Percentiles rank a stretch among this genome's conserved stretches.
Conservation (phyloP, 345 rosid genomes). For the Citrus cavaleriei region DNA sequence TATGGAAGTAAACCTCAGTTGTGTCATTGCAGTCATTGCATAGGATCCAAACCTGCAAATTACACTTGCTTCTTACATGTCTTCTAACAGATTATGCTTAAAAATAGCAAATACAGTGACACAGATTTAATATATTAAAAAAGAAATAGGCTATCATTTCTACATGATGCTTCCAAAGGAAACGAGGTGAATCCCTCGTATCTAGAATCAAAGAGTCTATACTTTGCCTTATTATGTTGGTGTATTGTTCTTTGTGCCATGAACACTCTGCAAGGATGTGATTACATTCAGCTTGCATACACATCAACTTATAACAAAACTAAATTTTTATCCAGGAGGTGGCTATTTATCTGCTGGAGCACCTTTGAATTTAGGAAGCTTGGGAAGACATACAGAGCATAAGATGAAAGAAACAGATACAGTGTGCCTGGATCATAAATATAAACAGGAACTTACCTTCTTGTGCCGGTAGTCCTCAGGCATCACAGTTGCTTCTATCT, state of each 20-base stretch:
- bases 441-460: slow-evolving; percentile 50
- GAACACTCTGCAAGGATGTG: neutral
- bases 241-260: neutral
- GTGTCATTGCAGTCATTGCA: slow-evolving; percentile 98
- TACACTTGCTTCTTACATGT: neutral
- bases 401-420: neutral
- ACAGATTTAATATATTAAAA: too few relatives aligned
- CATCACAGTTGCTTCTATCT: slow-evolving; percentile 87
- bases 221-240: neutral
- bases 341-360: neutral
- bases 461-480: slow-evolving; percentile 81
- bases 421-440: neutral
- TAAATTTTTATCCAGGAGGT: neutral
- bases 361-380: neutral
- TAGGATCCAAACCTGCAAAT: slow-evolving; percentile 88
- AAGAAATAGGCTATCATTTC: neutral
- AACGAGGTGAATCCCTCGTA: neutral
- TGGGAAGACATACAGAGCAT: neutral
- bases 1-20: slow-evolving; percentile 83
- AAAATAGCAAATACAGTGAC: neutral
- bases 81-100: neutral
- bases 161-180: neutral
- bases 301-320: neutral
- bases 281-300: neutral
- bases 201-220: neutral